Evolutionary conservation across 805 yeast species (phyloP).

Genomic region (Wickerhamomyces alni): DNA sequence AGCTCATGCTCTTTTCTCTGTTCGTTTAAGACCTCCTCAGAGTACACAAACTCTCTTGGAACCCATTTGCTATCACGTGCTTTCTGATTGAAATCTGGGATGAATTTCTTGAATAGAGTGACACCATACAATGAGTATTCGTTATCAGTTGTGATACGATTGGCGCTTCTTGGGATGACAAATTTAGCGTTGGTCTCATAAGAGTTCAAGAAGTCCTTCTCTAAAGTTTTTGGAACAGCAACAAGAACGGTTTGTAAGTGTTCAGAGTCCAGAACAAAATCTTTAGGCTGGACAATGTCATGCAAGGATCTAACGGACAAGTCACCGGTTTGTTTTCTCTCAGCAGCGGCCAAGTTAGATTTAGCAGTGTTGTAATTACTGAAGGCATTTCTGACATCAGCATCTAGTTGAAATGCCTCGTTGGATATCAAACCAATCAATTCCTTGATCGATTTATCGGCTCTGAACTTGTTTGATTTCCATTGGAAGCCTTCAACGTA

Average conservation of each 20-base stretch:
- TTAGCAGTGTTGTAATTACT: constrained; percentile 76
- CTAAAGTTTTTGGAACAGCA: constrained; percentile 73
- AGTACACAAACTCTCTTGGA: constrained; percentile 87
- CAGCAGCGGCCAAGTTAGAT: constrained; percentile 79
- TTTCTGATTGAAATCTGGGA: constrained; percentile 58
- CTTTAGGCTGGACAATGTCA: constrained; percentile 75
- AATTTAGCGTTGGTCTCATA: constrained; percentile 76
- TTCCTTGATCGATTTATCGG: constrained; percentile 77
- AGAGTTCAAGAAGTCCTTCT: constrained; percentile 51
- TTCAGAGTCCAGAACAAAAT: constrained; percentile 82
- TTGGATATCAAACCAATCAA: constrained; percentile 62
- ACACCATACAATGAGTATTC: constrained; percentile 73
- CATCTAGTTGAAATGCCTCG: constrained; percentile 79
- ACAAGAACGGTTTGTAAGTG: constrained; percentile 79
- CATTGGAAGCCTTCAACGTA: constrained; percentile 75
- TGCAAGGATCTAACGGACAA: constrained; percentile 86
- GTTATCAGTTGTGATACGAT: constrained; percentile 58
- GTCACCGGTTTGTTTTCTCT: constrained; percentile 91
- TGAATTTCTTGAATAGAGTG: constrained; percentile 78
- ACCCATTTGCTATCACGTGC: constrained; percentile 84
- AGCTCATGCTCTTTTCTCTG: constrained; percentile 74
- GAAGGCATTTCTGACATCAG: constrained; percentile 75
- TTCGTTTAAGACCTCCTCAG: constrained; percentile 66
- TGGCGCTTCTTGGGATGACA: constrained; percentile 91
- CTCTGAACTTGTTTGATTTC: constrained; percentile 82